Evolutionary conservation across 2,329 filamentous ascomycete genomes (phyloP), one percentile per base, ranked within the genome.

Genomic region (Huntiella moniliformis): DNA sequence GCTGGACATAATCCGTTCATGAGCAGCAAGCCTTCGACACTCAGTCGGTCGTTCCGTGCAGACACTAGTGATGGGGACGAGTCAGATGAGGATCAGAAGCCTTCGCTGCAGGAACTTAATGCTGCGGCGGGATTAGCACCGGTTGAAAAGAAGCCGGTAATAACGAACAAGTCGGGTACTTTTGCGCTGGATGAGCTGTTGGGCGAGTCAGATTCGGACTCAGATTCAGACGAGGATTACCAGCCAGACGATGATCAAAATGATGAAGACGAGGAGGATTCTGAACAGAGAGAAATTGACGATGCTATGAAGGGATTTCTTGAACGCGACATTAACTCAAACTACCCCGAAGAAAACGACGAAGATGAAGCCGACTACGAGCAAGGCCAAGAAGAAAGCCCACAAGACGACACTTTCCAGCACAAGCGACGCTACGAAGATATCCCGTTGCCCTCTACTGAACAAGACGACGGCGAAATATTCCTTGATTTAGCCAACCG

Each of bases 401-500:
- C 12, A 41, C 18, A 41, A 13, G 39, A 16, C 11, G 18, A 41
- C 39, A 41, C 32, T 18, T 41, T 41, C 18, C 11, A 31, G 10
- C 28, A 28, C 39, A 41, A 31, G 39, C 39, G 39, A 13, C 22
- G 22, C 22, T 28, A 28, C 22, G 7, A 28, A 28, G 22, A 28
- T 8, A 28, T 28, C 22, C 22, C 22, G 22, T 28, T 28, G 10
- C 58, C 60, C 11, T 60, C 58, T 3, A 63, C 62, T 12, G 57
- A 57, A 3, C 62, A 55, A 7, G 62, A 64, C 11, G 60, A 63
- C 11, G 60, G 64, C 10, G 62, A 66, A 17, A 59, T 70, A 56
- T 70, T 69, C 52, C 58, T 70, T n/a, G 65, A 67, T 51, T 63
- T 68, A 65, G 60, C 60, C 35, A 60, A 63, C 46, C 61, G 63